Evolutionary conservation across 2,329 filamentous ascomycete species (phyloP).

Genomic region (Thermoascus crustaceus): DNA sequence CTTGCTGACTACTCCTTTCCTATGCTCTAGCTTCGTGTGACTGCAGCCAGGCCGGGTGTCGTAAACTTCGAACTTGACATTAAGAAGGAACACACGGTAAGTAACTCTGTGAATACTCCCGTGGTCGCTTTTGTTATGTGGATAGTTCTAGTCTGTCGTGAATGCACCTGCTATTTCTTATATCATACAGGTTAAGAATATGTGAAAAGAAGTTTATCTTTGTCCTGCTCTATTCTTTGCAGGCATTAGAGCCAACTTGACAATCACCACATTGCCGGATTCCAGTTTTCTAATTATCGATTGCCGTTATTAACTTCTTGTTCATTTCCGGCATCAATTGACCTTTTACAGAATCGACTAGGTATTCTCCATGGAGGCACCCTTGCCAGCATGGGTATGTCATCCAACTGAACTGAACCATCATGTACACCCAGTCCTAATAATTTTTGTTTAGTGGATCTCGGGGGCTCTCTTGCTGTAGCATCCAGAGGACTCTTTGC

Average conservation of each 20-base stretch:
- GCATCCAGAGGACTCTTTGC: slow-evolving; percentile 57
- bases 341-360: slow-evolving; percentile 48
- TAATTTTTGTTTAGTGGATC: slow-evolving; percentile 42
- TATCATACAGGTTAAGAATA: too few relatives aligned
- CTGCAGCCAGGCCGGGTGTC: slow-evolving; percentile 50
- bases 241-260: too few relatives aligned
- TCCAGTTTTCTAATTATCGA: not conserved
- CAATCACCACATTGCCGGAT: not conserved
- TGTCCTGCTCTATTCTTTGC: too few relatives aligned
- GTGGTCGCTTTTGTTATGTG: too few relatives aligned
- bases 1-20: not conserved
- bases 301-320: not conserved
- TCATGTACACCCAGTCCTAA: not conserved
- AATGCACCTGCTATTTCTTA: too few relatives aligned
- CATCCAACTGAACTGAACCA: not conserved
- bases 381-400: slow-evolving; percentile 51
- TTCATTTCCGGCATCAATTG: too few relatives aligned
- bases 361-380: slow-evolving; percentile 61
- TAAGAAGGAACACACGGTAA: slow-evolving; percentile 56
- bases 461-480: slow-evolving; percentile 58
- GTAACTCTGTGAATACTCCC: too few relatives aligned
- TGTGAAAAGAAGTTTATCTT: too few relatives aligned
- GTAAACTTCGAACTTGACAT: slow-evolving; percentile 60
- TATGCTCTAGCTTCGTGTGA: slow-evolving; percentile 48
- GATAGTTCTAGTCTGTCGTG: too few relatives aligned